Evolutionary conservation across 2,329 filamentous ascomycete genomes (phyloP).

Genomic region (Boeremia exigua): DNA sequence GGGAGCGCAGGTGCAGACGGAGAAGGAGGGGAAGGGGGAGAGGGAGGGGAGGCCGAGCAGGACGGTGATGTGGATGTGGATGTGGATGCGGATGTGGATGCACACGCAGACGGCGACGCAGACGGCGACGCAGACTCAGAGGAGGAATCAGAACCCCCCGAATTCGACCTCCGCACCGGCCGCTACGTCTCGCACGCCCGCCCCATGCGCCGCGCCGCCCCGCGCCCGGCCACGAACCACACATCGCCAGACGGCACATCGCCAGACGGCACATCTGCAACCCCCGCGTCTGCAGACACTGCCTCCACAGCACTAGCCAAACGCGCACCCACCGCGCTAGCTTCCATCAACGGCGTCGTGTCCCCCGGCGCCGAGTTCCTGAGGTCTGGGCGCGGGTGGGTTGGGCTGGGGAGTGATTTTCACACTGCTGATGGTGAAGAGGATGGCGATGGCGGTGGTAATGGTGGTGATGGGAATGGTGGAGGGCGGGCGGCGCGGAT

Average conservation of each 20-base stretch:
- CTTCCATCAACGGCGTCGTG: slow-evolving; percentile 81
- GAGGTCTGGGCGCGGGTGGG: slow-evolving; percentile 84
- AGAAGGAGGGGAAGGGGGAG: too few relatives aligned
- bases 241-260: too few relatives aligned
- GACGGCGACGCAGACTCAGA: slow-evolving; percentile 69
- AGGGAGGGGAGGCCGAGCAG: slow-evolving; percentile 70
- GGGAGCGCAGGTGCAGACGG: too few relatives aligned
- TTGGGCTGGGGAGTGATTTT: slow-evolving; percentile 88
- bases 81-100: too few relatives aligned
- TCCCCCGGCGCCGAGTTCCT: slow-evolving; percentile 92
- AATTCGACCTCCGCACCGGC: slow-evolving; percentile 91
- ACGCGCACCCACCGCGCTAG: slow-evolving; percentile 72
- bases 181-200: slow-evolving; percentile 79
- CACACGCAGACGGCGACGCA: not conserved
- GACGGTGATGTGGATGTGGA: slow-evolving; percentile 29
- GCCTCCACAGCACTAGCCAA: slow-evolving; percentile 65
- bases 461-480: slow-evolving; percentile 59
- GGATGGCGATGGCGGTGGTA: slow-evolving; percentile 63
- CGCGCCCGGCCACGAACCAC: too few relatives aligned
- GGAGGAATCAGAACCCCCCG: slow-evolving; percentile 73
- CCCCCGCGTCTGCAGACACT: not conserved
- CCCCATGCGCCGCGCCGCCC: slow-evolving; percentile 61
- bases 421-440: slow-evolving; percentile 52
- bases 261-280: not conserved
- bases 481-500: slow-evolving; percentile 65